Base-by-base conservation (phyloP, 768 basidiomycete genomes). In the Boletus sensibilis region DNA sequence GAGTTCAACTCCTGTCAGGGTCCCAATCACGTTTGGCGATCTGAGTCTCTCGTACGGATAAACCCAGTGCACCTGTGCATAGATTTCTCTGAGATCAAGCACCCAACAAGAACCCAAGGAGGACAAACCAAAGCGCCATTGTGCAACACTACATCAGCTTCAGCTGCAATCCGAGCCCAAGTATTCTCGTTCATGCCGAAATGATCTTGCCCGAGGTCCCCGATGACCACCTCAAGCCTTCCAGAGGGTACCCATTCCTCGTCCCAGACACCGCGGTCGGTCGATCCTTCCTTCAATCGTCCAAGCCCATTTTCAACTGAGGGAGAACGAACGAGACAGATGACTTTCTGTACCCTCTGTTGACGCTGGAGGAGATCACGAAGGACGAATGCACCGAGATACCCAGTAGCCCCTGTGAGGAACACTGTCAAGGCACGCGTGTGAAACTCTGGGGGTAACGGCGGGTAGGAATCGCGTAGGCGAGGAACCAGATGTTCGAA, bases 391-490 rank as follows among this genome's bases (percentile, higher is more conserved):
- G 92, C 94, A 14, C 97, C 97, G 16, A 99, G 79, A 79, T 95
- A 99, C 2, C 97, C 97, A 10, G 97, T 98, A 5, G 93, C 95
- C 7, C 97, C 97, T 7, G 97, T 98, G 31, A 99, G 82, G 79
- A 99, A 97, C 31, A 98, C 81, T 0, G 90, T 92, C 40, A 94
- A 60, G 13, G 77, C 72, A 42, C 76, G 79, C 25, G 73, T 67
- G 21, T 70, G 66, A 62, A 86, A 86, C 61, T 86, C 82, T n/a
- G 75, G 52, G 1, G 87, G 77, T 2, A 85, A 71, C n/a, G 83
- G 74, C 1, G 79, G 72, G 71, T 94, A 98, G 9, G 82, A 78
- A 1, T 76, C 64, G 41, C 78, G 77, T 23, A 98, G 79, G 60
- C 76, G 75, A 40, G 80, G 68, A 29, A 86, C 55, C 18, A 98